phyloP scores from a whole-genome alignment of 73 alveolate species.

The Halteria grandinella region DNA sequence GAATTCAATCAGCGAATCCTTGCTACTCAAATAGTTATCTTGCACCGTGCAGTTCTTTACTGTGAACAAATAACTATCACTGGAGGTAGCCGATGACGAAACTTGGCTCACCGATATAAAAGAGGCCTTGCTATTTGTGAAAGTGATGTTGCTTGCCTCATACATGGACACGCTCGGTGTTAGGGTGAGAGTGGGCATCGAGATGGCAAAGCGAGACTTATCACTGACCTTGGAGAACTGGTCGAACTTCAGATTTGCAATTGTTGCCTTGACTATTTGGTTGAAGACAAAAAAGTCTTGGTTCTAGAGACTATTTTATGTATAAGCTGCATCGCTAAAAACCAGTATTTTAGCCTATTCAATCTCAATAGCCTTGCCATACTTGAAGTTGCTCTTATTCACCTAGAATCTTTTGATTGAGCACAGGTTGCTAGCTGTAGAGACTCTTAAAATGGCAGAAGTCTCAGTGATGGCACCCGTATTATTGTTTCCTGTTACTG shows the following conservation, averaged over 20 bases:
- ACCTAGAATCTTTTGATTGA: conserved; percentile 1
- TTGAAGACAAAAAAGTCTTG: conserved; percentile 43
- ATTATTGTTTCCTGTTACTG: conserved; percentile 2
- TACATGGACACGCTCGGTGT: conserved; percentile 3
- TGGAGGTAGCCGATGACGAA: not conserved
- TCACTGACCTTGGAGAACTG: conserved; percentile 14
- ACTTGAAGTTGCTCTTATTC: conserved; percentile 14
- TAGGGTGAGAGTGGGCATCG: conserved; percentile 26
- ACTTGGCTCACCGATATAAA: conserved; percentile 14
- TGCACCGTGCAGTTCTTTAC: conserved; percentile 4
- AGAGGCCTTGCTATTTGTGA: conserved; percentile 1
- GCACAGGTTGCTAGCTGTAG: conserved; percentile 5
- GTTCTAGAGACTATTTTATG: conserved; percentile 1
- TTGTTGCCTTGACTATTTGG: not conserved
- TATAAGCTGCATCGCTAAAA: conserved; percentile 3
- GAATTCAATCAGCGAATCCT: conserved; percentile 28
- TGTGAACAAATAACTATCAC: not conserved
- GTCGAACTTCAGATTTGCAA: conserved; percentile 3
- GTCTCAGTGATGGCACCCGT: conserved; percentile 59
- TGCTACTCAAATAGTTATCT: conserved; percentile 17
- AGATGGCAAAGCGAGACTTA: conserved; percentile 36
- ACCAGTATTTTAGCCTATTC: conserved; percentile 16
- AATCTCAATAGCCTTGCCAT: conserved; percentile 58
- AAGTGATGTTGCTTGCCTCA: conserved; percentile 11
- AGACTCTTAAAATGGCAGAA: conserved; percentile 41